phyloP scores from a whole-genome alignment of 176 grass and related monocot species.

The Chloris gayana region DNA sequence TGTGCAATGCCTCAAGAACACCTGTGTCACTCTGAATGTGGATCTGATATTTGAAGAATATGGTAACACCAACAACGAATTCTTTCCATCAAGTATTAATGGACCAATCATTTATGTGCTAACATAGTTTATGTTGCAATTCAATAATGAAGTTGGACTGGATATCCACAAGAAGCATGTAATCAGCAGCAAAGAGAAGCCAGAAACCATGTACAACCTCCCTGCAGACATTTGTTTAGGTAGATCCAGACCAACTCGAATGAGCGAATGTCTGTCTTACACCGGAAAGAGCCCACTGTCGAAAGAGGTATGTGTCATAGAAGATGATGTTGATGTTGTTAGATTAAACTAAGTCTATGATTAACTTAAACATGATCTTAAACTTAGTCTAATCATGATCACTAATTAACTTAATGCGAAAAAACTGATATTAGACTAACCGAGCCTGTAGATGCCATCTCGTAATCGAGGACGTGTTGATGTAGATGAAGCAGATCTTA shows the following conservation, averaged over 20 bases:
- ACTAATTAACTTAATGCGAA: too few relatives aligned
- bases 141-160: conserved; percentile 72
- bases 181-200: conserved; percentile 56
- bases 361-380: too few relatives aligned
- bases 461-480: too few relatives aligned
- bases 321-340: conserved; percentile 53
- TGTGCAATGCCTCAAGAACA: conserved; percentile 66
- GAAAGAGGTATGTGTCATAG: conserved; percentile 75
- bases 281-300: conserved; percentile 57
- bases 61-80: conserved; percentile 54
- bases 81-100: conserved; percentile 19
- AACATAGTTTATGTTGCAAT: conserved; percentile 29
- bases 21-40: conserved; percentile 71
- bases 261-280: conserved; percentile 6
- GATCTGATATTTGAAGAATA: conserved; percentile 91
- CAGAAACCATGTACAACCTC: conserved; percentile 34
- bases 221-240: conserved; percentile 54
- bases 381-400: too few relatives aligned
- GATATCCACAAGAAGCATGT: conserved; percentile 82
- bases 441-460: too few relatives aligned
- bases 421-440: too few relatives aligned
- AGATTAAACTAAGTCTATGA: too few relatives aligned
- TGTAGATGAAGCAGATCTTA: too few relatives aligned
- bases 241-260: conserved; percentile 47
- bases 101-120: conserved; percentile 24